Percentiles rank a stretch among this genome's conserved stretches.
These are phyloP conservation scores for Selaginella moellendorffii DNA, from an alignment of 75 land plant species.

Conservation along the genomic window DNA sequence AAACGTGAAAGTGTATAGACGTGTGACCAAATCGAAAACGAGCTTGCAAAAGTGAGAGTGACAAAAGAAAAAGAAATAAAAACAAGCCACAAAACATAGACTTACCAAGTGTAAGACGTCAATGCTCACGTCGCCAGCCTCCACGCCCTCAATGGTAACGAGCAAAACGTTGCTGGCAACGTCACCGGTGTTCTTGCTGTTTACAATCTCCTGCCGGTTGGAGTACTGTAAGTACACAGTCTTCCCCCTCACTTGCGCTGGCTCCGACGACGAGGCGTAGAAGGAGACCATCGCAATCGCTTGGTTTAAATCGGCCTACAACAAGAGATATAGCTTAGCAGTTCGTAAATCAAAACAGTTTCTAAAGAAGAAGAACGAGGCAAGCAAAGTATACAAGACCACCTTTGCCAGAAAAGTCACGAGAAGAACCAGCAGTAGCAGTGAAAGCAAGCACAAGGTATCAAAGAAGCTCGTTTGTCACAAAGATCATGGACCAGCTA, in stretches of 20 bases:
- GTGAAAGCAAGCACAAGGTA: too few species aligned
- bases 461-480: too few species aligned
- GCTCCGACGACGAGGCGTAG: conserved; percentile 87
- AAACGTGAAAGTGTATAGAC: too few species aligned
- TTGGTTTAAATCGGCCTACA: conserved; percentile 74
- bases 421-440: too few species aligned
- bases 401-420: too few species aligned
- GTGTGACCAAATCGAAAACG: neutral
- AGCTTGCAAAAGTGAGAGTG: neutral
- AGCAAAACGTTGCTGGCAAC: conserved; percentile 80
- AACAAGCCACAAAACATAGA: too few species aligned
- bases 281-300: conserved; percentile 91
- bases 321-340: too few species aligned
- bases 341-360: too few species aligned
- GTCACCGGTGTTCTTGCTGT: conserved; percentile 71
- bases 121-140: conserved; percentile 89
- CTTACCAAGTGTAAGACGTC: conserved; percentile 89
- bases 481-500: too few species aligned
- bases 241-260: conserved; percentile 81
- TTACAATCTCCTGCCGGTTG: conserved; percentile 80
- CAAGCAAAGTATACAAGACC: too few species aligned
- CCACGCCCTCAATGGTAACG: conserved; percentile 87
- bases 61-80: neutral
- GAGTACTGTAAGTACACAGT: conserved; percentile 90
- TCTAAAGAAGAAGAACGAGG: too few species aligned